These are phyloP conservation scores for Boletus eberwhitei DNA, from an alignment of 768 basidiomycete genomes.

Conservation along the genomic window DNA sequence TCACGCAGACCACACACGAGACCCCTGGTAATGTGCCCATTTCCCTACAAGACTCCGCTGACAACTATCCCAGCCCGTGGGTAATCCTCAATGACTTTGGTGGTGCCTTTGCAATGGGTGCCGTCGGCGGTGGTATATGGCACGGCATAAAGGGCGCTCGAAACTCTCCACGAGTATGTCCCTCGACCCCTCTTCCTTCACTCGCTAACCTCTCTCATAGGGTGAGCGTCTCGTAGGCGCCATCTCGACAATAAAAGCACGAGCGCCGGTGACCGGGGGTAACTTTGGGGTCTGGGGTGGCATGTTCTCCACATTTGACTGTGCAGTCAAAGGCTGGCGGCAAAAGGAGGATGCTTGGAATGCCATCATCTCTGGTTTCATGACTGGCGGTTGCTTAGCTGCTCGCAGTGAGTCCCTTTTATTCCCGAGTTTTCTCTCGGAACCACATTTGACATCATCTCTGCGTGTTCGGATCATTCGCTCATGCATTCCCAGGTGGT, in stretches of 20 bases:
- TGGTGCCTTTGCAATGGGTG: conserved; percentile 97
- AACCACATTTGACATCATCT: background rate
- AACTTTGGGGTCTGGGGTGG: conserved; percentile 97
- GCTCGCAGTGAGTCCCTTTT: conserved; percentile 70
- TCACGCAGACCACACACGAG: conserved; percentile 89
- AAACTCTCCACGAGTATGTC: conserved; percentile 86
- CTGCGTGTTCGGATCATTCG: background rate
- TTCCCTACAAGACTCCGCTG: background rate
- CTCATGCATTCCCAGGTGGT: conserved; percentile 58
- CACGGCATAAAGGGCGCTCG: conserved; percentile 97
- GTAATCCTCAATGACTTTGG: conserved; percentile 98
- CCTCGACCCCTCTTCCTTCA: background rate
- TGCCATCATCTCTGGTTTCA: conserved; percentile 95
- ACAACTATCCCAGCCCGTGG: conserved; percentile 70
- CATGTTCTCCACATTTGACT: conserved; percentile 98
- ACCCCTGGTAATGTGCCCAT: conserved; percentile 69
- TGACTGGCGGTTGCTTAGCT: conserved; percentile 96
- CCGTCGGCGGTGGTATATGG: conserved; percentile 97
- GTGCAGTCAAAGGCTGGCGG: conserved; percentile 93
- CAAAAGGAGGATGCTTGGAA: conserved; percentile 99
- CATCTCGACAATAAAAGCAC: conserved; percentile 93
- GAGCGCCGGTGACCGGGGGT: conserved; percentile 96
- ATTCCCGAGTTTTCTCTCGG: background rate
- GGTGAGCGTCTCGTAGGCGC: conserved; percentile 95
- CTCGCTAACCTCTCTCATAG: conserved; percentile 36